Percentiles rank a stretch among this genome's conserved stretches.
These are phyloP conservation scores for Globisporangium solare DNA, from an alignment of 352 stramenopile genomes.

Conservation along the genomic window DNA sequence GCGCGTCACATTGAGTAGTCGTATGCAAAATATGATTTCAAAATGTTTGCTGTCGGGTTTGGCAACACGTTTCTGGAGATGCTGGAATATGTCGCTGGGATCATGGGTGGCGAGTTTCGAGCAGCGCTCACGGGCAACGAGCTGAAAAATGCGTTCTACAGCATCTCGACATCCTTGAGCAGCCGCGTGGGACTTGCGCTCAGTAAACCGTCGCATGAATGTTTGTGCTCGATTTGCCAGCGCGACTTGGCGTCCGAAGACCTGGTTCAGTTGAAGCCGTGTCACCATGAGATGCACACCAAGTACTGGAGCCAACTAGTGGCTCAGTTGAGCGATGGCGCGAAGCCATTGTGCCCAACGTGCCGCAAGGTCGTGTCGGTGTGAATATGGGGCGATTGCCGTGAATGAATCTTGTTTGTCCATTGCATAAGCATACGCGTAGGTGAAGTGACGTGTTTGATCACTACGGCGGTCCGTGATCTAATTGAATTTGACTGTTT, in stretches of 20 bases:
- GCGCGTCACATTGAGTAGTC: conserved; percentile 34
- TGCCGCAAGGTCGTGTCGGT: conserved; percentile 1
- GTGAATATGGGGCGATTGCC: too few relatives aligned
- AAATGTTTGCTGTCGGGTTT: conserved; percentile 61
- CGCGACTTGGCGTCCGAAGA: conserved; percentile 45
- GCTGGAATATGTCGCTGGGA: conserved; percentile 43
- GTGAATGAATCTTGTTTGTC: too few relatives aligned
- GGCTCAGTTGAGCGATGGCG: conserved; percentile 10
- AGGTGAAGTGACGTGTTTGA: too few relatives aligned
- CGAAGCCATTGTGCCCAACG: conserved; percentile 2
- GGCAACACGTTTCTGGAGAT: conserved; percentile 47
- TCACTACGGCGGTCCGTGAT: too few relatives aligned
- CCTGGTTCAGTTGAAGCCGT: conserved; percentile 31
- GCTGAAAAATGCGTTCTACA: conserved; percentile 61
- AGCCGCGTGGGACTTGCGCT: conserved; percentile 49
- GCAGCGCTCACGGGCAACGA: conserved; percentile 55
- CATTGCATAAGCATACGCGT: too few relatives aligned
- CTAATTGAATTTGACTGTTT: too few relatives aligned
- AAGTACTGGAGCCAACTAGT: conserved; percentile 29
- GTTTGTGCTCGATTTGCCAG: conserved; percentile 50
- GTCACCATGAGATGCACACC: conserved; percentile 47
- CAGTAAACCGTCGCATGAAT: conserved; percentile 44
- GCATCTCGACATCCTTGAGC: conserved; percentile 63
- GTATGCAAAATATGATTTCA: conserved; percentile 53
- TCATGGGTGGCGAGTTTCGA: conserved; percentile 46